Base-by-base conservation (phyloP, 805 yeast genomes). In the Myxozyma neotropica region DNA sequence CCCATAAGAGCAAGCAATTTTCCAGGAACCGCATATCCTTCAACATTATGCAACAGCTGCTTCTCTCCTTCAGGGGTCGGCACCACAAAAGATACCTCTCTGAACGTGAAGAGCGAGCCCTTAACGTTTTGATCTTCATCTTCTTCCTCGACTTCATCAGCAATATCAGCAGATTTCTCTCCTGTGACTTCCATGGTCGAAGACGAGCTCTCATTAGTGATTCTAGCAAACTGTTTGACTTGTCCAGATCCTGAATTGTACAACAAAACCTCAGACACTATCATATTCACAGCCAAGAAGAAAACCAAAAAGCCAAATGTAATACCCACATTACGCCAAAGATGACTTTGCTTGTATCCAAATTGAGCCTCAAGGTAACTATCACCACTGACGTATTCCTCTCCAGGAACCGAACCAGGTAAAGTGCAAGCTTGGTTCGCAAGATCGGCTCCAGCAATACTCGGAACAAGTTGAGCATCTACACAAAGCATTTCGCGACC, bases 21-120 rank as follows among this genome's bases (percentile, higher is more conserved):
- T 66, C 88, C 88, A 6, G 89, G 88, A 66, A 83, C 83, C 38
- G 85, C 88, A 86, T 87, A 85, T 51, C 89, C 89, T 69, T 83
- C 86, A 55, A 85, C 85, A 61, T 81, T 78, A 59, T 77, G 75
- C 70, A 85, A 73, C 61, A 85, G 83, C 66, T 81, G 78, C 70
- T 87, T 77, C 29, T 60, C 53, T 31, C 64, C 69, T 23, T 66
- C 67, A 5, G 69, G 55, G 47, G 64, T 57, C 2, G 69, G 69
- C 29, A 72, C 63, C 17, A 50, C 55, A 51, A 69, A 72, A n/a
- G 63, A 63, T 21, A 72, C 64, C 13, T 58, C 47, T n/a, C 36
- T 21, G 42, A 60, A 60, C 21, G 60, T 55, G 38, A 57, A 60
- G 38, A 60, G 17, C 2, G 49, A 40, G 3, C 64, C 64, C 15